phyloP scores from a whole-genome alignment of 169 alveolate genomes.

The Eimeria acervulina region DNA sequence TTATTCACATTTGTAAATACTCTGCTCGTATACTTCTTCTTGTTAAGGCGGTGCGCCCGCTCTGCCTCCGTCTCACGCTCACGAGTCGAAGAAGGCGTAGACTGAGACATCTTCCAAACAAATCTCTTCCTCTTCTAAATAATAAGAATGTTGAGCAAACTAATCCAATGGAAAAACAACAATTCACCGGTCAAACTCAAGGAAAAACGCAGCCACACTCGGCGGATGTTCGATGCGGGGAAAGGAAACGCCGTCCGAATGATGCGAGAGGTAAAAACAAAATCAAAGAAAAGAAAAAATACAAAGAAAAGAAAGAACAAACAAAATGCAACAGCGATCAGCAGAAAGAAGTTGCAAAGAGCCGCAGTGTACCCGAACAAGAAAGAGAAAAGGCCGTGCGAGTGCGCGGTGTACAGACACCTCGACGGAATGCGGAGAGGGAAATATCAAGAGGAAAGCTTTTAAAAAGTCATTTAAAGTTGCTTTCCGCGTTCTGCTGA shows the following conservation, averaged over 20 bases:
- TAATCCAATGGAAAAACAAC: neutral
- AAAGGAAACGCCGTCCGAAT: too few species aligned
- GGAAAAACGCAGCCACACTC: too few species aligned
- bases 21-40: constrained; percentile 54
- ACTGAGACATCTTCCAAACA: constrained; percentile 1
- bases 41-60: constrained; percentile 60
- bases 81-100: neutral
- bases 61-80: constrained; percentile 75
- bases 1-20: constrained; percentile 83
- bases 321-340: neutral
- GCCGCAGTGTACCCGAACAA: neutral
- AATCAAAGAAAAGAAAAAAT: neutral
- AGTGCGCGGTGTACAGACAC: neutral
- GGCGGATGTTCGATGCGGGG: too few species aligned
- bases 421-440: neutral
- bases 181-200: too few species aligned
- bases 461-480: neutral
- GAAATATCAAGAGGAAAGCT: neutral
- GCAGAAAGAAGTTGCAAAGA: neutral
- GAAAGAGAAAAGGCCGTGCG: neutral
- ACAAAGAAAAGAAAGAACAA: neutral
- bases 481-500: neutral
- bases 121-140: too few species aligned
- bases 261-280: neutral
- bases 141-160: neutral